Base-by-base conservation (phyloP, 2,329 filamentous ascomycete genomes). In the Penicillium sp. region DNA sequence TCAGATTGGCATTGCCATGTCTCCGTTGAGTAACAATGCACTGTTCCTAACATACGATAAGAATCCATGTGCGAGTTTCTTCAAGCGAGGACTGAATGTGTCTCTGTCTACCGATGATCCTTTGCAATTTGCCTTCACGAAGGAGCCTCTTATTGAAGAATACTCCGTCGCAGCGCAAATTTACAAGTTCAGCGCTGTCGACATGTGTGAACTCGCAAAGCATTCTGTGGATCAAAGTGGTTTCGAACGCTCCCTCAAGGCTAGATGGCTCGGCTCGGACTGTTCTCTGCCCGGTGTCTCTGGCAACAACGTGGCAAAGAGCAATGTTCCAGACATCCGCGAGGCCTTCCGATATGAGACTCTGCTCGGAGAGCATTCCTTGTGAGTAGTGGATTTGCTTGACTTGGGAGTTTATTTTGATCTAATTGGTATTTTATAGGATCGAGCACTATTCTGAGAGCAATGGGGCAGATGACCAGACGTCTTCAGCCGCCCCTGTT, bases 1-100 rank as follows among this genome's bases (percentile, higher is more conserved):
- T 69, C 93, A 97, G 70, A 97, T 99, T 59, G 94, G 94, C 54
- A 94, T 99, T 59, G 94, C 94, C 57, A 99, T 99, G 94, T 97
- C 93, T n/a, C 94, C 94, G 2, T 82, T 99, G 43, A 96, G 92
- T 74, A 99, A 99, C 79, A 99, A 99, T 66, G 94, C 94, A 0
- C 78, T 99, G 31, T 99, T 99, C 77, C 78, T 99, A 49, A 92
- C 93, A 1, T 97, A 99, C 69, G 94, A 99, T 73, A 87, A 95
- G 55, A 99, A 99, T 65, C 94, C 94, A 0, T 99, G 96, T 76
- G 83, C 96, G 64, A 90, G 90, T 67, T 99, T 99, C 75, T 99
- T 99, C 80, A 89, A 90, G 69, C 87, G 94, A 52, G 94, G 94
- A 0, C 77, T 99, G 48, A 99, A 99, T 69, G 92, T 99, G 6